phyloP scores from a whole-genome alignment of 2,329 filamentous ascomycete genomes.

The Beauveria rudraprayagi region DNA sequence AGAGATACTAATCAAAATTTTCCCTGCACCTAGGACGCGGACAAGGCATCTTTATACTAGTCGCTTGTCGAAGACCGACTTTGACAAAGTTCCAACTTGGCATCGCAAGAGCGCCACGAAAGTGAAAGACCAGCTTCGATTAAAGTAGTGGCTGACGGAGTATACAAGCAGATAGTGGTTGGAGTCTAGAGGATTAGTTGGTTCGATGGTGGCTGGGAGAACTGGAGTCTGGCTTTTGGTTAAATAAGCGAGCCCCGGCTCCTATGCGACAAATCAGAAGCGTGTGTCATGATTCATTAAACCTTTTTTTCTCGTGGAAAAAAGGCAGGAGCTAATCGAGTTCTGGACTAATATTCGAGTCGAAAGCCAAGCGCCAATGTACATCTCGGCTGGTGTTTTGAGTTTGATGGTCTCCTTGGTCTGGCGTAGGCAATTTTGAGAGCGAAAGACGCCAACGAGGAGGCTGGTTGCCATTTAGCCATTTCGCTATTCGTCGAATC shows the following conservation, averaged over 20 bases:
- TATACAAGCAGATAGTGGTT: neutral
- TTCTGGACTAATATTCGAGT: neutral
- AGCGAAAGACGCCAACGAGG: neutral
- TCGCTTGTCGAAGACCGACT: neutral
- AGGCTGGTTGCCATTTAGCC: neutral
- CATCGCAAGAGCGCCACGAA: slow-evolving; percentile 4
- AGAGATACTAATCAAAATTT: neutral
- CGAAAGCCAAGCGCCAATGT: neutral
- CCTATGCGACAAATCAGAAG: neutral
- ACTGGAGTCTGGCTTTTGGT: neutral
- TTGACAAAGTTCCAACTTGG: neutral
- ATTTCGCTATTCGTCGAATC: neutral
- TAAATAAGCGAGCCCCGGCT: neutral
- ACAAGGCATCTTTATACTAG: slow-evolving; percentile 4
- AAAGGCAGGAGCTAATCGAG: neutral
- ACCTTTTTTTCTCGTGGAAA: neutral
- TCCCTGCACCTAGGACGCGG: neutral
- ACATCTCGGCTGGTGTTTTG: neutral
- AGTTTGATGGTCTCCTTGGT: neutral
- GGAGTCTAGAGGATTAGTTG: neutral
- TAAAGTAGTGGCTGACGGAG: neutral
- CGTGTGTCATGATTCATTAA: neutral
- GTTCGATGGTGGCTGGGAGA: neutral
- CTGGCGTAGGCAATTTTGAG: neutral
- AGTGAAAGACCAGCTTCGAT: neutral